These are phyloP conservation scores for Udeniomyces megalosporus DNA, from an alignment of 768 basidiomycete genomes.

Conservation along the genomic window DNA sequence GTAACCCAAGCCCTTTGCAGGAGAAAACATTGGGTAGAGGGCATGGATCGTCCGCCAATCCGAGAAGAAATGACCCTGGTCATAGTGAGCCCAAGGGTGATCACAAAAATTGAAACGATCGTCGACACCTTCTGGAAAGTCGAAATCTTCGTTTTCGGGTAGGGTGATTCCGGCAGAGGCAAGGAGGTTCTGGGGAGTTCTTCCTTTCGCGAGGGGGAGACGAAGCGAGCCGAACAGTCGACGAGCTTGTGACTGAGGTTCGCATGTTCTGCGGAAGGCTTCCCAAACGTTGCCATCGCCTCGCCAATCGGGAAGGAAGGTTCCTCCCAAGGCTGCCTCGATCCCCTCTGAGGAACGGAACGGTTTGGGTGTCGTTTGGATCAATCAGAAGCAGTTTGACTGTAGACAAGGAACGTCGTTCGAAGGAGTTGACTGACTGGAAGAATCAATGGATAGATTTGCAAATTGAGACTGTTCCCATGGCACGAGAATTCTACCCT, in stretches of 20 bases:
- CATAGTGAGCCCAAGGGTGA: slow-evolving; percentile 64
- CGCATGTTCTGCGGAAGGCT: slow-evolving; percentile 79
- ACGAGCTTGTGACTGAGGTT: slow-evolving; percentile 59
- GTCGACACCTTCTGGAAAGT: slow-evolving; percentile 48
- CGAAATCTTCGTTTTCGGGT: slow-evolving; percentile 37
- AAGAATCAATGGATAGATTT: slow-evolving; percentile 43
- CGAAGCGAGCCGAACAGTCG: slow-evolving; percentile 67
- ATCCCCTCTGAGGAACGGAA: slow-evolving; percentile 45
- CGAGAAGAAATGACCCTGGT: slow-evolving; percentile 91
- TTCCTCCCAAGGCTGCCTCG: slow-evolving; percentile 42
- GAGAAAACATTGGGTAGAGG: slow-evolving; percentile 87
- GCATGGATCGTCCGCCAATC: slow-evolving; percentile 81
- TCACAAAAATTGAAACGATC: slow-evolving; percentile 59
- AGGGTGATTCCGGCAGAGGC: slow-evolving; percentile 30
- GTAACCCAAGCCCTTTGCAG: slow-evolving; percentile 70
- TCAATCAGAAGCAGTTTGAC: too few relatives aligned
- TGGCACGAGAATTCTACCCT: slow-evolving; percentile 80
- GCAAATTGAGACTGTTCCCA: slow-evolving; percentile 70
- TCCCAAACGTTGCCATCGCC: slow-evolving; percentile 82
- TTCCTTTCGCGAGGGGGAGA: slow-evolving; percentile 29
- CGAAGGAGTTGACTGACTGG: slow-evolving; percentile 22
- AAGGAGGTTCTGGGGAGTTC: slow-evolving; percentile 25
- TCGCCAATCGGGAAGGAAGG: slow-evolving; percentile 69
- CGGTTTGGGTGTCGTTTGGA: too few relatives aligned
- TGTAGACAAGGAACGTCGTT: too few relatives aligned